A percentile compares a stretch with the other conserved stretches of the same genome.
phyloP scores from a whole-genome alignment of 2,329 filamentous ascomycete genomes.

The Aspergillus niger region DNA sequence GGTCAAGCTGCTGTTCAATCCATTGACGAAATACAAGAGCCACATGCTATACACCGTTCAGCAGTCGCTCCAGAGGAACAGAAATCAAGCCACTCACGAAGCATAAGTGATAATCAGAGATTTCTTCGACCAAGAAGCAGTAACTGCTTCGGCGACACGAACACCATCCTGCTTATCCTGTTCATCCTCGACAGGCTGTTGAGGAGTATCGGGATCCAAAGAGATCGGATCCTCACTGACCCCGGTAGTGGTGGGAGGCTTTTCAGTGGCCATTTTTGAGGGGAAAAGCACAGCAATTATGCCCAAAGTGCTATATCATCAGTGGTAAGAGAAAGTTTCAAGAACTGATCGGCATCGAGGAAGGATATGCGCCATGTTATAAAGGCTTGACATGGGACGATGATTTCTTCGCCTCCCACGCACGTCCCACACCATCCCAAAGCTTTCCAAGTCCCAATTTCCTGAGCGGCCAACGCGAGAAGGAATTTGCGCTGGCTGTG shows the following conservation, averaged over 20 bases:
- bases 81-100: constrained; percentile 32
- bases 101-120: constrained; percentile 42
- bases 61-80: background rate
- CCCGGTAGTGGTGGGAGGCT: background rate
- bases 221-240: background rate
- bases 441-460: background rate
- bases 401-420: background rate
- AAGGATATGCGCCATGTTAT: background rate
- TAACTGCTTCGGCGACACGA: constrained; percentile 47
- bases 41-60: constrained; percentile 39
- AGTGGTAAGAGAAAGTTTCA: background rate
- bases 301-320: background rate
- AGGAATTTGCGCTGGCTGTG: background rate
- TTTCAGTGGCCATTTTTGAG: background rate
- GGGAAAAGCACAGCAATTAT: background rate
- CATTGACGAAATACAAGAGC: constrained; percentile 46
- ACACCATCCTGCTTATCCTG: constrained; percentile 38
- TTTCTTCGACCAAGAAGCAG: constrained; percentile 46
- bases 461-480: background rate
- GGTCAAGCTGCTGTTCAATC: constrained; percentile 42
- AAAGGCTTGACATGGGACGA: background rate
- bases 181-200: background rate
- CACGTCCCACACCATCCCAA: background rate
- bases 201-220: background rate
- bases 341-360: background rate